These are phyloP conservation scores for Alternaria hordeiaustralica DNA, from an alignment of 2,329 filamentous ascomycete genomes.

Conservation along the genomic window DNA sequence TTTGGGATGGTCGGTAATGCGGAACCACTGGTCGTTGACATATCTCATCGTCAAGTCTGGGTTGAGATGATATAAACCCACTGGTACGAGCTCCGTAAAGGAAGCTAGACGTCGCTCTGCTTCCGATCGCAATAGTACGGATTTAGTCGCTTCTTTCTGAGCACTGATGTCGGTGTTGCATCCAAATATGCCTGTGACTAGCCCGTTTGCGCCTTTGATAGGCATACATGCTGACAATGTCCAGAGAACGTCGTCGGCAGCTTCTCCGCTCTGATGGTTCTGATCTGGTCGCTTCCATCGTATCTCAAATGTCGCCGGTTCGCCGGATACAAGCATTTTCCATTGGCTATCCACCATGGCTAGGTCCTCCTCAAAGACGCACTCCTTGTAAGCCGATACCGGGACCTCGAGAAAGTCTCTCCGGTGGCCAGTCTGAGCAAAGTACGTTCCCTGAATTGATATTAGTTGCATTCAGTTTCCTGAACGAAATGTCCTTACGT, in stretches of 20 bases:
- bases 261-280: not conserved
- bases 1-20: slow-evolving; percentile 17
- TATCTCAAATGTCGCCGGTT: slow-evolving; percentile 34
- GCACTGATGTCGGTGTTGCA: slow-evolving; percentile 33
- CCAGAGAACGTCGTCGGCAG: slow-evolving; percentile 17
- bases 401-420: slow-evolving; percentile 1
- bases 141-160: slow-evolving; percentile 29
- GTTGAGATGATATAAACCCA: slow-evolving; percentile 17
- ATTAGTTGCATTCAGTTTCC: not conserved
- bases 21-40: slow-evolving; percentile 28
- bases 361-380: slow-evolving; percentile 10
- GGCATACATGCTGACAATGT: slow-evolving; percentile 30
- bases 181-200: slow-evolving; percentile 27
- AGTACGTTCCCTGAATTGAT: slow-evolving; percentile 8
- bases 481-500: not conserved
- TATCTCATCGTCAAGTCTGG: slow-evolving; percentile 23
- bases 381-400: slow-evolving; percentile 13
- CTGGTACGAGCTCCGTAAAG: slow-evolving; percentile 22
- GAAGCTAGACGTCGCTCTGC: slow-evolving; percentile 22
- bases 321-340: slow-evolving; percentile 25
- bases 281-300: slow-evolving; percentile 22
- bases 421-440: slow-evolving; percentile 11
- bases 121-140: slow-evolving; percentile 17
- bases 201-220: slow-evolving; percentile 20
- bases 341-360: slow-evolving; percentile 12